A percentile compares a stretch with the other conserved stretches of the same genome.
Conservation (phyloP, 345 rosid species). For the Litchi chinensis region DNA sequence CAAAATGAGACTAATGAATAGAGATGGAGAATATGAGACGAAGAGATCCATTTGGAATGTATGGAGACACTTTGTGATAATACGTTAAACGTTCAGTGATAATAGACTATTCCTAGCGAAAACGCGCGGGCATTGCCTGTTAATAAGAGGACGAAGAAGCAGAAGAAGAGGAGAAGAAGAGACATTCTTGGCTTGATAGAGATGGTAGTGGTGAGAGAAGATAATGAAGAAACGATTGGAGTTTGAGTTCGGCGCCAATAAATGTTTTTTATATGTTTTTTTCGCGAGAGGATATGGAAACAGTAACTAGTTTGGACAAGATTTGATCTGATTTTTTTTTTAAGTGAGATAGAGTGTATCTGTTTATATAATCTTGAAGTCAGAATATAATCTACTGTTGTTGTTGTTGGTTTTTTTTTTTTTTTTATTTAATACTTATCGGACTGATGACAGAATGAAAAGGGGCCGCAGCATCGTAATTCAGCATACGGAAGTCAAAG, state of each 20-base stretch:
- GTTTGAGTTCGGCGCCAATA: no score
- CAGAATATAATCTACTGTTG: conserved; percentile 16
- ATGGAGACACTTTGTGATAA: background rate
- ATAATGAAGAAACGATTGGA: background rate
- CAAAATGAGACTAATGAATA: conserved; percentile 31
- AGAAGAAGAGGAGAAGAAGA: background rate
- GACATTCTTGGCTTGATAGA: conserved; percentile 13
- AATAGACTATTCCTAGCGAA: background rate
- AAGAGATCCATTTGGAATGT: conserved; percentile 26
- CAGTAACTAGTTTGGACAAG: background rate
- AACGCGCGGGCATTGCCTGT: background rate
- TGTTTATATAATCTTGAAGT: background rate
- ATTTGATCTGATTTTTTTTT: no score
- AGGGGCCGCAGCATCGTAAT: background rate
- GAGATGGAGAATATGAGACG: conserved; percentile 15
- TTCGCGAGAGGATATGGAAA: background rate
- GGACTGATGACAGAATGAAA: background rate
- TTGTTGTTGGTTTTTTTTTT: no score
- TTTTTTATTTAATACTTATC: no score
- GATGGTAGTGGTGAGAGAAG: background rate
- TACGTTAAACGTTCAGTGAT: background rate
- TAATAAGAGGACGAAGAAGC: background rate
- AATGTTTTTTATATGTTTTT: background rate
- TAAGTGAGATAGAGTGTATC: conserved; percentile 2
- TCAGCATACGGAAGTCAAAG: background rate